A percentile compares a stretch with the other conserved stretches of the same genome.
These are phyloP conservation scores for Ophiostoma sp. DNA, from an alignment of 2,329 filamentous ascomycete genomes.

Conservation along the genomic window DNA sequence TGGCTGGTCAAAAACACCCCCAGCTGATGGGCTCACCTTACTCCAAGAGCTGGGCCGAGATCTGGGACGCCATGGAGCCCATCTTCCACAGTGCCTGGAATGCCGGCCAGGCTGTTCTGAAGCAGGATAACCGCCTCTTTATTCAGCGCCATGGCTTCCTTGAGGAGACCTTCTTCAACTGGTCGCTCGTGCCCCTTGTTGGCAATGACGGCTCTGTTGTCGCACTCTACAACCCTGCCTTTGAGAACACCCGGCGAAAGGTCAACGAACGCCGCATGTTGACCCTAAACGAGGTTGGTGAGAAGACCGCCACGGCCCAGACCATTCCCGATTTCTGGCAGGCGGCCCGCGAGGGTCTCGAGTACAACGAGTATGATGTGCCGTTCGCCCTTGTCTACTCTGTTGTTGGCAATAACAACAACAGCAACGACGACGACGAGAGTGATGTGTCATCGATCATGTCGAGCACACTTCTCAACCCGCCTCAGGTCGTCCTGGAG, in stretches of 20 bases:
- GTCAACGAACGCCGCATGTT: constrained; percentile 79
- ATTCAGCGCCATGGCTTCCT: constrained; percentile 67
- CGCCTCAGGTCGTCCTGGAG: constrained; percentile 68
- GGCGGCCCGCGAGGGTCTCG: constrained; percentile 66
- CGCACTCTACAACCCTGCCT: constrained; percentile 76
- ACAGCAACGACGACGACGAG: constrained; percentile 66
- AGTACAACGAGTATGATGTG: constrained; percentile 72
- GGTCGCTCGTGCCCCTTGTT: constrained; percentile 77
- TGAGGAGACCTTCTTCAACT: constrained; percentile 81
- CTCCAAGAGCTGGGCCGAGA: constrained; percentile 67
- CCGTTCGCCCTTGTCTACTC: constrained; percentile 79
- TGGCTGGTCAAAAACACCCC: constrained; percentile 78
- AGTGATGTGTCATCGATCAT: constrained; percentile 72
- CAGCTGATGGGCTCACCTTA: constrained; percentile 72
- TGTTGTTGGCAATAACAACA: constrained; percentile 40
- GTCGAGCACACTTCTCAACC: constrained; percentile 61
- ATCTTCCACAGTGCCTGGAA: constrained; percentile 66
- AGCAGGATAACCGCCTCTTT: constrained; percentile 77
- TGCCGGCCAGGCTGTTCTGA: constrained; percentile 78
- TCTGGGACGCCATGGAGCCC: constrained; percentile 70
- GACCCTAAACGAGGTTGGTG: constrained; percentile 73
- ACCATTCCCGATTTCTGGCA: constrained; percentile 74
- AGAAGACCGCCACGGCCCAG: constrained; percentile 70
- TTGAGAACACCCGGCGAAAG: constrained; percentile 77
- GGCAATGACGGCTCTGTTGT: constrained; percentile 72